phyloP scores from a whole-genome alignment of 2,329 filamentous ascomycete species.

The Blastomyces silverae region DNA sequence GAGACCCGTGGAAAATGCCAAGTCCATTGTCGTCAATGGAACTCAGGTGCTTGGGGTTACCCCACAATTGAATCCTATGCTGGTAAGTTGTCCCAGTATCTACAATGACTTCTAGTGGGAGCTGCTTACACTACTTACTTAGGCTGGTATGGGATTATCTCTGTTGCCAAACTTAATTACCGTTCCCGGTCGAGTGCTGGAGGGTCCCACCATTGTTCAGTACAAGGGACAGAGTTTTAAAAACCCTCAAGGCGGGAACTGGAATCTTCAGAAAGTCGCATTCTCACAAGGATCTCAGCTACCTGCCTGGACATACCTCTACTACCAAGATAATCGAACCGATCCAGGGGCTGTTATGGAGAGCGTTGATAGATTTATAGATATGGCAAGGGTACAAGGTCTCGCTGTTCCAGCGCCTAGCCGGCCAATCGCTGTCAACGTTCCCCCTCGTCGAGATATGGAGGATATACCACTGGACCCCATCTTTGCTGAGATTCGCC shows the following conservation, averaged over 20 bases:
- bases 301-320: slow-evolving; percentile 28
- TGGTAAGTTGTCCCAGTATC: slow-evolving; percentile 33
- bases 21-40: slow-evolving; percentile 57
- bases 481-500: slow-evolving; percentile 7
- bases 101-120: neutral
- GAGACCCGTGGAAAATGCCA: slow-evolving; percentile 58
- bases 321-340: slow-evolving; percentile 2
- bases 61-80: slow-evolving; percentile 37
- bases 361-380: neutral
- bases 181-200: slow-evolving; percentile 63
- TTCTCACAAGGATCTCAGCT: slow-evolving; percentile 48
- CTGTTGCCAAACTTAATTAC: slow-evolving; percentile 60
- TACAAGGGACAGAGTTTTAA: slow-evolving; percentile 46
- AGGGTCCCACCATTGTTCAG: slow-evolving; percentile 53
- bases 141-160: slow-evolving; percentile 17
- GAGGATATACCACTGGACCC: slow-evolving; percentile 2
- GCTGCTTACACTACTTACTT: slow-evolving; percentile 27
- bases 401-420: neutral
- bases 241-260: slow-evolving; percentile 50
- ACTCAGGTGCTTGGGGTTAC: slow-evolving; percentile 52
- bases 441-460: neutral
- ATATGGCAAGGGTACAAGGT: slow-evolving; percentile 4
- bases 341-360: neutral
- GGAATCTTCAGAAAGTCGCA: slow-evolving; percentile 59
- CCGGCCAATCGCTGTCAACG: neutral